A percentile compares a stretch with the other conserved stretches of the same genome.
These are phyloP conservation scores for Aspergillus sp. DNA, from an alignment of 2,329 filamentous ascomycete species.

Conservation along the genomic window DNA sequence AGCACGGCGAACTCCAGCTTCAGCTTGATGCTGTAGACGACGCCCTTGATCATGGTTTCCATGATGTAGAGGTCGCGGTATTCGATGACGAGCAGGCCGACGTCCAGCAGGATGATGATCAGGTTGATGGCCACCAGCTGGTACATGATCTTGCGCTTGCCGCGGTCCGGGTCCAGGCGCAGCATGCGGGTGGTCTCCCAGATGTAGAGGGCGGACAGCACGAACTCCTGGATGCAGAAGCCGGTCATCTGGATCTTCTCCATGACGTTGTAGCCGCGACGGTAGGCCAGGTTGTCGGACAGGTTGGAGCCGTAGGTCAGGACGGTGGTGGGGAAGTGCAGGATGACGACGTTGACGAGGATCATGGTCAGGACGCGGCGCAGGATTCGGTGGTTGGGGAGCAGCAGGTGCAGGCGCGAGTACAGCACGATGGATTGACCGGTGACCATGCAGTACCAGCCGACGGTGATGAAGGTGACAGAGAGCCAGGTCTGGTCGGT, in stretches of 20 bases:
- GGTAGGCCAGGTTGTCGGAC: slow-evolving; percentile 22
- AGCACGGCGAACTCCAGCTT: slow-evolving; percentile 53
- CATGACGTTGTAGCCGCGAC: slow-evolving; percentile 45
- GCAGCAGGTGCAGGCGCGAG: slow-evolving; percentile 50
- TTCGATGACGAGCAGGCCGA: slow-evolving; percentile 44
- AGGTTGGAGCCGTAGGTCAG: slow-evolving; percentile 47
- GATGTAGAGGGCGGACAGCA: slow-evolving; percentile 56
- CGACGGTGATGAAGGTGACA: slow-evolving; percentile 45
- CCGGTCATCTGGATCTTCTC: slow-evolving; percentile 58
- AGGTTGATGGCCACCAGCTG: slow-evolving; percentile 52
- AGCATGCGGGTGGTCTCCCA: slow-evolving; percentile 54
- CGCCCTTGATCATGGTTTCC: slow-evolving; percentile 49
- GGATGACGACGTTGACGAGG: slow-evolving; percentile 42
- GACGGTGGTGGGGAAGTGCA: slow-evolving; percentile 48
- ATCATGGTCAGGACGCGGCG: slow-evolving; percentile 48
- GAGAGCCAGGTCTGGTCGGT: slow-evolving; percentile 37
- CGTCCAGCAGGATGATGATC: slow-evolving; percentile 48
- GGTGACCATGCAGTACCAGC: slow-evolving; percentile 51
- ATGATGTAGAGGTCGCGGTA: slow-evolving; percentile 47
- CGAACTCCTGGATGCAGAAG: slow-evolving; percentile 57
- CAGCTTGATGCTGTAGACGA: slow-evolving; percentile 50
- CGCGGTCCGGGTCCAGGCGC: slow-evolving; percentile 43
- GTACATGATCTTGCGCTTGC: slow-evolving; percentile 48
- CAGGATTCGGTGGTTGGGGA: slow-evolving; percentile 40
- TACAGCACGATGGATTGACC: slow-evolving; percentile 52